Evolutionary conservation across 495 filamentous ascomycete genomes (phyloP).

Genomic region (Penicillium malachiteum): DNA sequence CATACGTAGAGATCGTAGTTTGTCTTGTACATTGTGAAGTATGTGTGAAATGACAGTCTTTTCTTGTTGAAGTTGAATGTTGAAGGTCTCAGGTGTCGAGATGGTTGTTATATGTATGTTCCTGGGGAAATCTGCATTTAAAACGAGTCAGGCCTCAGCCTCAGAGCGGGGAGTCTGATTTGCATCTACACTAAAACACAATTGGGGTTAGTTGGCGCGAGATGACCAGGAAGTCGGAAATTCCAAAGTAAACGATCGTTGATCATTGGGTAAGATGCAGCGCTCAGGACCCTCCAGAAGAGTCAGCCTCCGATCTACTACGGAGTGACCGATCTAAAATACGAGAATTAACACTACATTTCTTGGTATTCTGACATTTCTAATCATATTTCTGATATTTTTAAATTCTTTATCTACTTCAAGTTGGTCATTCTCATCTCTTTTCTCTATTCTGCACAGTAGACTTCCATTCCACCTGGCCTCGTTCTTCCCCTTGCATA

Average conservation of each 20-base stretch:
- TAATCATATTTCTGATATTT: too few species aligned
- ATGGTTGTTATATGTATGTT: too few species aligned
- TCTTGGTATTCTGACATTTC: too few species aligned
- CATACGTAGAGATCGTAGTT: slow-evolving; percentile 40
- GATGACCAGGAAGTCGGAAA: background rate
- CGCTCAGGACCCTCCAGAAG: background rate
- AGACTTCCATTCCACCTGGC: too few species aligned
- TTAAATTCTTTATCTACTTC: too few species aligned
- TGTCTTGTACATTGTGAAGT: slow-evolving; percentile 42
- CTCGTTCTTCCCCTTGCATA: too few species aligned
- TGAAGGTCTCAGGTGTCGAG: too few species aligned
- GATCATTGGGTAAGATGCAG: slow-evolving; percentile 7
- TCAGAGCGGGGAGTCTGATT: slow-evolving; percentile 4
- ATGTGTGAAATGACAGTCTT: background rate
- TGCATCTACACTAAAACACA: background rate
- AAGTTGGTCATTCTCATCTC: too few species aligned
- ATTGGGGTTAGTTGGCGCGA: slow-evolving; percentile 2
- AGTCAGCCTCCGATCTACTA: background rate
- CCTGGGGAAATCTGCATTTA: background rate
- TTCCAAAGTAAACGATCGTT: background rate
- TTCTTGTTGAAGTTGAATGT: background rate
- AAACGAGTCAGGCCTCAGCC: slow-evolving; percentile 6
- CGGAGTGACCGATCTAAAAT: slow-evolving; percentile 1
- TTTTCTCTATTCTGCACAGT: too few species aligned
- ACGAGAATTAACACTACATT: background rate